Conservation (phyloP, 1,284 basidiomycete genomes). For the Cutaneotrichosporon dermatis region DNA sequence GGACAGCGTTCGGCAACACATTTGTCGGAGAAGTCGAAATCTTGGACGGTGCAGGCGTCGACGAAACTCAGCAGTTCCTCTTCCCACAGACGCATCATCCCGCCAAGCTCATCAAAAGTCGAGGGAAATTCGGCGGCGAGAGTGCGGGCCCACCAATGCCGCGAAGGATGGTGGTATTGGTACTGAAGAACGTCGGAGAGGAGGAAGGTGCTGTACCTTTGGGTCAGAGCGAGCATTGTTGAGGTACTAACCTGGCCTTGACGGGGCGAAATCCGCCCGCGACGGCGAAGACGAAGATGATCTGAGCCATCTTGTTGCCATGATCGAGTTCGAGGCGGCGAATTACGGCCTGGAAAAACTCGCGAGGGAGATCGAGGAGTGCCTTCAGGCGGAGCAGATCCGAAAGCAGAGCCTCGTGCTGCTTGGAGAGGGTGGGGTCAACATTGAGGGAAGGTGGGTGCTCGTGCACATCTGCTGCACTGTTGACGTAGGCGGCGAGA, state of each 20-base stretch:
- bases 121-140: neutral
- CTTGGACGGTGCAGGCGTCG: neutral
- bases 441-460: neutral
- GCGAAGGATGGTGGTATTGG: neutral
- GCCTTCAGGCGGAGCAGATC: neutral
- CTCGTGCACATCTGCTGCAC: neutral
- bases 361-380: neutral
- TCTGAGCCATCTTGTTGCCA: neutral
- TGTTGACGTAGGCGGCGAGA: neutral
- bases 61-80: neutral
- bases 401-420: neutral
- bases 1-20: neutral
- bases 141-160: neutral
- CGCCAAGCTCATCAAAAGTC: neutral
- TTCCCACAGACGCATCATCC: neutral
- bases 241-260: neutral
- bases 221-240: too few species aligned
- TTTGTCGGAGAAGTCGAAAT: neutral
- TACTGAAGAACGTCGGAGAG: neutral
- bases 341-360: slow-evolving; percentile 4
- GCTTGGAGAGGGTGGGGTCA: neutral
- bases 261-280: neutral
- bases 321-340: slow-evolving; percentile 1
- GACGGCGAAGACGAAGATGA: neutral
- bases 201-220: neutral